Base-by-base conservation (phyloP, 139 green algal genomes). In the Asterochloris erici region DNA sequence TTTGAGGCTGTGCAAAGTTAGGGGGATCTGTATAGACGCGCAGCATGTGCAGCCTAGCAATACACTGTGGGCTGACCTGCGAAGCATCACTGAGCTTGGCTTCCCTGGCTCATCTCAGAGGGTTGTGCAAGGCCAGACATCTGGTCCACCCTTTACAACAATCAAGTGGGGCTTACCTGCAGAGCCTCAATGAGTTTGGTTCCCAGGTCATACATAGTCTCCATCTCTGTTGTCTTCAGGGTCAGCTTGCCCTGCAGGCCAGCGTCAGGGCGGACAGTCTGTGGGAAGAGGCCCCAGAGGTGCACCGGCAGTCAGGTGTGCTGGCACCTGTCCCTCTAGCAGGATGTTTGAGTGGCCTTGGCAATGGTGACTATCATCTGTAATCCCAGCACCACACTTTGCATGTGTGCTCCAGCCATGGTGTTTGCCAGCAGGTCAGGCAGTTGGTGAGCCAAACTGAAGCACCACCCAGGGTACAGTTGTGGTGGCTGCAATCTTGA, bases 171-270 rank as follows among this genome's bases (percentile, higher is more conserved):
- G 38, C 38, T 78, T 54, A 54, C 38, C 38, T 54, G 38, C 68
- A 99, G 84, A 0, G 91, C 86, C 83, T 98, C 95, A 26, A 98
- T 96, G 93, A 98, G 97, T 83, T 98, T 98, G 1, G 86, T 82
- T 1, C 97, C 97, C 73, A 99, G 90, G 86, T 99, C 97, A 86
- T 99, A 99, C 23, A 99, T 93, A 0, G 97, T 99, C 89, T 99
- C 97, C 97, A 99, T 99, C 77, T 99, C 97, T 0, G 95, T 99
- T 0, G 97, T 99, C 82, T 99, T 99, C 78, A 99, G 91, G 0
- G 96, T 99, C 66, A 99, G 87, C 85, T 98, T 98, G 63, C 97
- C 96, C 95, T 91, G 86, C 79, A 77, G 6, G 38, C 38, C 38
- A 54, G 38, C 38, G 38, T 2, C 6, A 6, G 38, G 38, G 38